A percentile compares a stretch with the other conserved stretches of the same genome.
phyloP scores from a whole-genome alignment of 768 basidiomycete species.

The Boletus subparvulus region DNA sequence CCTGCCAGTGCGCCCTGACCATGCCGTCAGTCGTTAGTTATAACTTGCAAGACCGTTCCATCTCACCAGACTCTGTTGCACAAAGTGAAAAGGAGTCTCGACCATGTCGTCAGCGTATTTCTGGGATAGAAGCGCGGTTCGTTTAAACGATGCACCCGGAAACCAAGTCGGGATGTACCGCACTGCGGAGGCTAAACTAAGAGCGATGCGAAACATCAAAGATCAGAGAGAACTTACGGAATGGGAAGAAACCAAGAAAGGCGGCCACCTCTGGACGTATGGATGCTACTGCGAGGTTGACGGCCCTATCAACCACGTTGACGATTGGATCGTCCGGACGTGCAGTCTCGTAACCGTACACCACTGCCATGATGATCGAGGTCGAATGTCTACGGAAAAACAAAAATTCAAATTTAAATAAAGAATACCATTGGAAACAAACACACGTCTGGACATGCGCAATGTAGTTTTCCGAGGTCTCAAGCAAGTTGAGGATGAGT shows the following conservation, averaged over 20 bases:
- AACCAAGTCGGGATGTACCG: conserved; percentile 40
- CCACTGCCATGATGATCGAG: conserved; percentile 30
- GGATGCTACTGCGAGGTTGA: conserved; percentile 16
- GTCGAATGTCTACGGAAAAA: conserved; percentile 20
- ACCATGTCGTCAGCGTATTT: conserved; percentile 22
- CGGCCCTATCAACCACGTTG: conserved; percentile 25
- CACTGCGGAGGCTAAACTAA: conserved; percentile 21
- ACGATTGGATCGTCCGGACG: conserved; percentile 28
- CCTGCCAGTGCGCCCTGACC: conserved; percentile 25
- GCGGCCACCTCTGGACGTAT: conserved; percentile 32
- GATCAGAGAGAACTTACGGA: conserved; percentile 25
- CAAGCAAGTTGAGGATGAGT: conserved; percentile 26
- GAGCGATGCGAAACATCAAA: neutral
- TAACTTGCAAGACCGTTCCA: neutral
- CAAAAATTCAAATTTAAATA: too few relatives aligned
- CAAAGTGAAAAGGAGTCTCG: conserved; percentile 34
- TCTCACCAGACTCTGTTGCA: conserved; percentile 34
- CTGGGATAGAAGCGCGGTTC: conserved; percentile 23
- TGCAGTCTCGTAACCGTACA: conserved; percentile 32
- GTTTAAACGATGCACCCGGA: conserved; percentile 39
- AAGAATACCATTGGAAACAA: neutral
- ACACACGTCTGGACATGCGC: conserved; percentile 29
- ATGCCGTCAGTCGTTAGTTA: neutral
- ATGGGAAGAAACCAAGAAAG: conserved; percentile 38
- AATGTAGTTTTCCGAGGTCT: conserved; percentile 13